Evolutionary conservation across 768 basidiomycete genomes (phyloP), one percentile per base, ranked within the genome.

Genomic region (Hypsizygus marmoreus): DNA sequence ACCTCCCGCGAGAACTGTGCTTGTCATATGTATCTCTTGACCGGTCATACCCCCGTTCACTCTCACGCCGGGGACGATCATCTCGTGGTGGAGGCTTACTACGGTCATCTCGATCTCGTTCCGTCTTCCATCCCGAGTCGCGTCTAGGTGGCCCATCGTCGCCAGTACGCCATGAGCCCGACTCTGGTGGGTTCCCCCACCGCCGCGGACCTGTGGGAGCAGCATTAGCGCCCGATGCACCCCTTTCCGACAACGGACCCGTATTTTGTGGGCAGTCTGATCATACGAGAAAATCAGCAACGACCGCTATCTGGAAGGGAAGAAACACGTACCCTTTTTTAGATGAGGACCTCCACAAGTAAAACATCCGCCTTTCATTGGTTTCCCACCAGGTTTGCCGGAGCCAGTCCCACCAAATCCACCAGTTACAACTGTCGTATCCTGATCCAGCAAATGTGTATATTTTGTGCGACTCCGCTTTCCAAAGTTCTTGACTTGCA

Each of bases 401-500:
- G 79, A 61, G 1, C 70, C 79, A 4, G 59, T 58, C 6, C 82
- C 86, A 22, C 86, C 86, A 66, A 88, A 86, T 0, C 87, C 86
- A 23, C 82, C 86, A 37, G 60, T 70, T 10, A 63, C 49, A 17
- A 53, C 69, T 4, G 90, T 91, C 0, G 95, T 98, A 63, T 98
- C 95, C 73, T 98, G 91, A 59, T 95, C 95, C 28, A 92, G 68
- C 52, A 99, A 68, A 69, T 99, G 95, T 12, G 97, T 98, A 58
- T 98, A 98, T 71, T 99, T 95, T 23, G 91, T 93, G 35, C 88
- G 84, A 62, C 90, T 83, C 49, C 91, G 84, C 67, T 93, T 94
- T 35, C 92, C 91, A 60, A 95, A 97, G 70, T 97, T 86, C 66
- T 84, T 86, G 59, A 95, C 91, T 69, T 98, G 97, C 95, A 98